These are phyloP conservation scores for Ascochyta viciae-villosae DNA, from an alignment of 2,329 filamentous ascomycete genomes.

Conservation along the genomic window DNA sequence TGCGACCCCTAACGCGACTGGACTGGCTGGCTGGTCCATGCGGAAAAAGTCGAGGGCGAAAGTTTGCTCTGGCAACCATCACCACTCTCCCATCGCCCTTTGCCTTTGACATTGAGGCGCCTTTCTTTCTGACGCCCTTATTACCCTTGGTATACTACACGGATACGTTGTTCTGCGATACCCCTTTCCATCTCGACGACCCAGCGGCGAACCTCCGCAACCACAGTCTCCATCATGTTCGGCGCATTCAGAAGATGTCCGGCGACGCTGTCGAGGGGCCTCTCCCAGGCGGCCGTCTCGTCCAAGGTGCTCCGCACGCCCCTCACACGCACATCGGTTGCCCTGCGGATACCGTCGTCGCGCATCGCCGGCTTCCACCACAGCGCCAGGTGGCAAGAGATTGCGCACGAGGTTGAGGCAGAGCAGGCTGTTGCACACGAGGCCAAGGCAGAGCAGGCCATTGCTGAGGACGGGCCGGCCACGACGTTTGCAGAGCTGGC, in stretches of 20 bases:
- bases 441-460: conserved; percentile 26
- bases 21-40: background rate
- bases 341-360: conserved; percentile 27
- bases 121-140: conserved; percentile 8
- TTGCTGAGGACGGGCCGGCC: conserved; percentile 37
- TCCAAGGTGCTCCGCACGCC: conserved; percentile 35
- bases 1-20: conserved; percentile 14
- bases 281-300: conserved; percentile 34
- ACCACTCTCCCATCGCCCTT: conserved; percentile 10
- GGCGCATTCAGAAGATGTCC: conserved; percentile 51
- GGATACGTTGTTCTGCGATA: conserved; percentile 7
- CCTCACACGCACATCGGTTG: conserved; percentile 27
- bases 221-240: conserved; percentile 50
- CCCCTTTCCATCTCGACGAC: background rate
- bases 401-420: conserved; percentile 35
- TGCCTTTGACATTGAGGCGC: conserved; percentile 14
- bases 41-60: conserved; percentile 17
- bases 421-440: conserved; percentile 25
- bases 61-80: conserved; percentile 11
- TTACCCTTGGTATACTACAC: background rate
- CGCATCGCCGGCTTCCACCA: conserved; percentile 48
- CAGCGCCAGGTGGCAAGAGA: conserved; percentile 48
- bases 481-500: conserved; percentile 56
- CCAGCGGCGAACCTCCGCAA: conserved; percentile 13
- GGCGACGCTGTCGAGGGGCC: conserved; percentile 44